Evolutionary conservation across 1,284 basidiomycete genomes (phyloP).

Genomic region (Cryptococcus sp.): DNA sequence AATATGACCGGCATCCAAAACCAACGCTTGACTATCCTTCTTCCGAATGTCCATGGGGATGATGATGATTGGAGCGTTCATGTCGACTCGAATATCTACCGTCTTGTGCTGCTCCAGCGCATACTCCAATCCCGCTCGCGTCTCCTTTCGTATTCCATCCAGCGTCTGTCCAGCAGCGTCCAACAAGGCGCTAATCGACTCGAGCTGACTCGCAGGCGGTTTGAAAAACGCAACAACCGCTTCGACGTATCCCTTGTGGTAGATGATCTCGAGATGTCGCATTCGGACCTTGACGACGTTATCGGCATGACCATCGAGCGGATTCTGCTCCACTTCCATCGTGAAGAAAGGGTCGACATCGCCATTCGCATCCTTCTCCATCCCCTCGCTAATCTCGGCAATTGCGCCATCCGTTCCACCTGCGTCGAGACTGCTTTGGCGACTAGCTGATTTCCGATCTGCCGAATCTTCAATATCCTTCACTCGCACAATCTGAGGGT

Average conservation of each 20-base stretch:
- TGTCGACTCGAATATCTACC: slow-evolving; percentile 88
- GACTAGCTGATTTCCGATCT: slow-evolving; percentile 13
- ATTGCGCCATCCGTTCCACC: slow-evolving; percentile 31
- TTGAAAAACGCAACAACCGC: slow-evolving; percentile 88
- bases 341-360: slow-evolving; percentile 77
- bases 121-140: slow-evolving; percentile 88
- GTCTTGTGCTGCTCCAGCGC: slow-evolving; percentile 66
- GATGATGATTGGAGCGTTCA: slow-evolving; percentile 97
- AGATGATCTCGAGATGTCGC: slow-evolving; percentile 97
- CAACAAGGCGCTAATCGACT: slow-evolving; percentile 85
- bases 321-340: slow-evolving; percentile 87
- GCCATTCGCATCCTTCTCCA: slow-evolving; percentile 23
- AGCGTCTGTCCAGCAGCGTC: slow-evolving; percentile 90
- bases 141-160: slow-evolving; percentile 91
- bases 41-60: slow-evolving; percentile 85
- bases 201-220: slow-evolving; percentile 89
- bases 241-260: slow-evolving; percentile 91
- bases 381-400: slow-evolving; percentile 36
- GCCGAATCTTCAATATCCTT: slow-evolving; percentile 52
- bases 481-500: slow-evolving; percentile 90
- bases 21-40: slow-evolving; percentile 73
- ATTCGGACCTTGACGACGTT: slow-evolving; percentile 84
- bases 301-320: slow-evolving; percentile 88
- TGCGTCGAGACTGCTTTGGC: slow-evolving; percentile 24
- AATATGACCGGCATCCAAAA: slow-evolving; percentile 96